Evolutionary conservation across 164 flowering plant genomes (phyloP).

Genomic region (Dillenia suffruticosa): DNA sequence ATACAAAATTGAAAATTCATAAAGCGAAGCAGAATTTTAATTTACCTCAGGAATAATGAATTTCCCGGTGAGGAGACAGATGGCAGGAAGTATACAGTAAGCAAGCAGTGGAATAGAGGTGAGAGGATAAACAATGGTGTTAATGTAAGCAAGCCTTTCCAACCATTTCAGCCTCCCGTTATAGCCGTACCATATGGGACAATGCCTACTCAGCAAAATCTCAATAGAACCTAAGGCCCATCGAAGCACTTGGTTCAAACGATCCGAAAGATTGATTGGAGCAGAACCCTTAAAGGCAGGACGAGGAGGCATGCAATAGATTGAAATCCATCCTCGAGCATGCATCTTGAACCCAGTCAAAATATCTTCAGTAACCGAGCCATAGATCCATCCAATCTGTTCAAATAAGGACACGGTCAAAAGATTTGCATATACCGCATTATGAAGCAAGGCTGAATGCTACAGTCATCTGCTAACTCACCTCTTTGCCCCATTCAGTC

Average conservation of each 20-base stretch:
- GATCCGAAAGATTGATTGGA: slow-evolving; percentile 98
- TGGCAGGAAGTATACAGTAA: slow-evolving; percentile 85
- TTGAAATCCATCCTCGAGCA: slow-evolving; percentile 95
- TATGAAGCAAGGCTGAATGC: not conserved
- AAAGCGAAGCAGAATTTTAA: not conserved
- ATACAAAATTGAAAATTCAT: too few relatives aligned
- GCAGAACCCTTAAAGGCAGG: slow-evolving; percentile 99
- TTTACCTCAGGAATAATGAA: slow-evolving; percentile 95
- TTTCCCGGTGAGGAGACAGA: slow-evolving; percentile 88
- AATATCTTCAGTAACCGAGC: slow-evolving; percentile 98
- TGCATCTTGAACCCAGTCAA: slow-evolving; percentile 99
- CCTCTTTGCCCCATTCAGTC: slow-evolving; percentile 99
- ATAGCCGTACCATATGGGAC: slow-evolving; percentile 98
- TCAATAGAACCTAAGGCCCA: slow-evolving; percentile 99
- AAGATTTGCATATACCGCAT: not conserved
- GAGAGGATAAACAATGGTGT: slow-evolving; percentile 86
- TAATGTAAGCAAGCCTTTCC: slow-evolving; percentile 91
- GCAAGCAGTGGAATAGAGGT: slow-evolving; percentile 90
- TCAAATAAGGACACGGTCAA: not conserved
- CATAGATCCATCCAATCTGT: slow-evolving; percentile 99
- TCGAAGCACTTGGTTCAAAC: slow-evolving; percentile 94
- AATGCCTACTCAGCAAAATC: slow-evolving; percentile 92
- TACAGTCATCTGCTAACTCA: slow-evolving; percentile 12
- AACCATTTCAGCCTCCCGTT: slow-evolving; percentile 65
- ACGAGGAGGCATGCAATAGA: slow-evolving; percentile 95